These are phyloP conservation scores for Neofusicoccum kwambonambiense DNA, from an alignment of 2,329 filamentous ascomycete species.

Conservation along the genomic window DNA sequence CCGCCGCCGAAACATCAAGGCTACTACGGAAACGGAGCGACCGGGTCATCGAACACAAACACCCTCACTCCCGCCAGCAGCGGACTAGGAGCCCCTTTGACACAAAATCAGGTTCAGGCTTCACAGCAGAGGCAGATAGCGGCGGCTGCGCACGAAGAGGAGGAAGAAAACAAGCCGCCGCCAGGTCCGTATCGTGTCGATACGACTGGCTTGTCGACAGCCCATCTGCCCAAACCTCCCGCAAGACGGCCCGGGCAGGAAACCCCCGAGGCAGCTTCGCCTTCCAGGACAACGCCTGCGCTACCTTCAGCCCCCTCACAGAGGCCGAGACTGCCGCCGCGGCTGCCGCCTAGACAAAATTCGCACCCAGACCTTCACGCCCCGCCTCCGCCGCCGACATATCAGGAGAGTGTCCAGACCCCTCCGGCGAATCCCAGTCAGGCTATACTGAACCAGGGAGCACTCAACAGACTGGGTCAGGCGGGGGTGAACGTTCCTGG, in stretches of 20 bases:
- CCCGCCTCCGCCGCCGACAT: conserved; percentile 48
- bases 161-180: conserved; percentile 40
- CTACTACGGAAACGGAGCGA: conserved; percentile 8
- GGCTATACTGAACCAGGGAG: conserved; percentile 55
- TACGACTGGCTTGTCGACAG: conserved; percentile 69
- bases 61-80: background rate
- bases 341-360: conserved; percentile 68
- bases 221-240: conserved; percentile 70
- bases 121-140: conserved; percentile 37
- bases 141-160: conserved; percentile 35
- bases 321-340: conserved; percentile 52
- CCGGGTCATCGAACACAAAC: background rate
- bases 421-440: conserved; percentile 32
- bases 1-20: conserved; percentile 69
- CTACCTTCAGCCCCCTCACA: conserved; percentile 30
- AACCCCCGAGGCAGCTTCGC: conserved; percentile 26
- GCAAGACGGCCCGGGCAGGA: conserved; percentile 44
- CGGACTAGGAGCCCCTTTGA: conserved; percentile 42
- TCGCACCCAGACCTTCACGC: conserved; percentile 49
- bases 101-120: conserved; percentile 36
- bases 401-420: conserved; percentile 42
- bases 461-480: conserved; percentile 65
- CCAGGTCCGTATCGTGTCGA: conserved; percentile 67
- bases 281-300: conserved; percentile 49
- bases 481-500: conserved; percentile 77